Evolutionary conservation across 2,329 filamentous ascomycete genomes (phyloP).

Genomic region (Aspergillus sojae): DNA sequence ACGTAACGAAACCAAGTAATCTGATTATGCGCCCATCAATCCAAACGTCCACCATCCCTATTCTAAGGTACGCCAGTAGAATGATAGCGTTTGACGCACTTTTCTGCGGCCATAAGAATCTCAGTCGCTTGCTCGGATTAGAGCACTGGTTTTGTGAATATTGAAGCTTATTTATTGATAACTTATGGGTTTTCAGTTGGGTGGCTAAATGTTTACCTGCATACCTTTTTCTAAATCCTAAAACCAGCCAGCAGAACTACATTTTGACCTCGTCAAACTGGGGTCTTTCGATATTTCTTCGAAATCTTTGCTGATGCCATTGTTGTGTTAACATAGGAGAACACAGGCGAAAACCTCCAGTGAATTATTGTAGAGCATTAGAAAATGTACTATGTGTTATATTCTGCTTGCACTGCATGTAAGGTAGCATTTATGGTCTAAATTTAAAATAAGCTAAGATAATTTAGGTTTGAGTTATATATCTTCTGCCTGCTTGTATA

Average conservation of each 20-base stretch:
- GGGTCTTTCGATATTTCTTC: not conserved
- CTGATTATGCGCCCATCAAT: not conserved
- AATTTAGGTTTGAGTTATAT: not conserved
- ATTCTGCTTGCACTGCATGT: not conserved
- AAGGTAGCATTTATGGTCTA: not conserved
- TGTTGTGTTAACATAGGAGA: not conserved
- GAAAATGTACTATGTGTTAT: too few species aligned
- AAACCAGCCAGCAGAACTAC: not conserved
- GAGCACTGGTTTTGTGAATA: not conserved
- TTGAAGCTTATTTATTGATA: not conserved
- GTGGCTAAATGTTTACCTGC: not conserved
- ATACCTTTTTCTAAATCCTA: not conserved
- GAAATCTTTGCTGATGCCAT: not conserved
- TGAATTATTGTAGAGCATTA: too few species aligned
- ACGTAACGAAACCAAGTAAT: not conserved
- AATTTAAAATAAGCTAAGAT: not conserved
- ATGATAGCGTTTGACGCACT: not conserved
- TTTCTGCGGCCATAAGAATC: not conserved
- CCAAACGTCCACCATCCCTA: not conserved
- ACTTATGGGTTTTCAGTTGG: not conserved
- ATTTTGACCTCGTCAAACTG: not conserved
- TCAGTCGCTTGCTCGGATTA: not conserved
- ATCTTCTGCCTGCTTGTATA: not conserved
- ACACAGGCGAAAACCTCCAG: too few species aligned
- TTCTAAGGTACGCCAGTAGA: not conserved